Base-by-base conservation (phyloP, 768 basidiomycete species). In the Strobilomyces echinocephalus region DNA sequence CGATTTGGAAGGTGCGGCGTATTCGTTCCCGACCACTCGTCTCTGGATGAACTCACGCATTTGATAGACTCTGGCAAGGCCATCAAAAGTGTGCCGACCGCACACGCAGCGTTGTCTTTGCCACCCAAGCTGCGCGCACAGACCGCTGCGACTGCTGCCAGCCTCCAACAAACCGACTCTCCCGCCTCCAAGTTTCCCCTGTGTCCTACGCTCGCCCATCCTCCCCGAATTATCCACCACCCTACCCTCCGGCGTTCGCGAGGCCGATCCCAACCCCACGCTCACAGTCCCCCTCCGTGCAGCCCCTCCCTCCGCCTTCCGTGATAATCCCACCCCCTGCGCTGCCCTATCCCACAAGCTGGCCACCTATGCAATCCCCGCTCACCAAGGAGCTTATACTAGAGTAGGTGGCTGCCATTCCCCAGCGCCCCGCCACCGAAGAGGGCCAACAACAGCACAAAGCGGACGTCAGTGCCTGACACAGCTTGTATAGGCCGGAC, bases 1-100 rank as follows among this genome's bases (percentile, higher is more conserved):
- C 59, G 88, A 90, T 58, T 68, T 73, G 31, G 88, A 90, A 62
- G 75, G 74, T 65, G 80, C 82, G 81, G 69, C 49, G 67, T 58
- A 54, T 42, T 36, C 44, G 53, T 50, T 33, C 35, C 31, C 45
- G 38, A 7, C 50, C 10, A 51, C 54, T 43, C 8, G 20, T 20
- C 35, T 16, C 20, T 21, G 34, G 15, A 30, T 57, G 61, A 50
- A 61, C 59, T 33, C 28, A 52, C 36, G 42, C 18, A 39, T 45
- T 18, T 41, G 39, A 28, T 60, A 85, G 81, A 85, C 56, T 60
- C 76, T 15, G 77, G 72, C 62, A 76, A 81, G 49, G 73, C 78
- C 14, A 75, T 76, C 28, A 88, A 88, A 72, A 73, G 76, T 16
- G 77, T 86, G 8, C 84, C 88, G 10, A 76, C 80, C 3, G 60